These are phyloP conservation scores for Zhuliangozyma blackwelliae DNA, from an alignment of 1,139 yeast species.

Conservation along the genomic window DNA sequence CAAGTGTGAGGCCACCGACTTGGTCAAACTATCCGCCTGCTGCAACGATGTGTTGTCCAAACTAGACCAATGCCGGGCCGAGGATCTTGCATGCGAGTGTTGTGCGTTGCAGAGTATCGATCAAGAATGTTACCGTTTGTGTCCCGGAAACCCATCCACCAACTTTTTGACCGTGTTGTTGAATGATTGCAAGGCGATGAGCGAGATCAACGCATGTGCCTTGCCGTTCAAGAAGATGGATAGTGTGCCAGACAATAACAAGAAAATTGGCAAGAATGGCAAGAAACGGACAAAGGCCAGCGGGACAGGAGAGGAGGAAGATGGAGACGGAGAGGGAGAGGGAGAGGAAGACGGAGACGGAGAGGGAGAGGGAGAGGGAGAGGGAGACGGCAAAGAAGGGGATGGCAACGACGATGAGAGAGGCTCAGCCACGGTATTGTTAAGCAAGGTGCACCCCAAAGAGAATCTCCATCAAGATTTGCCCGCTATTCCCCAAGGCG, in stretches of 20 bases:
- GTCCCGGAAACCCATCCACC: constrained; percentile 47
- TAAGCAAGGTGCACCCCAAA: too few species aligned
- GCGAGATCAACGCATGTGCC: constrained; percentile 48
- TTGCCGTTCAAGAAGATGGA: constrained; percentile 45
- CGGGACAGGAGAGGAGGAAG: too few species aligned
- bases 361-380: background rate
- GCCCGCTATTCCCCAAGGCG: too few species aligned
- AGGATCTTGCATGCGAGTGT: constrained; percentile 53
- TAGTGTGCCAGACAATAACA: constrained; percentile 1
- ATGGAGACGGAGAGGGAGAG: background rate
- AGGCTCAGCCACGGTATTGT: too few species aligned
- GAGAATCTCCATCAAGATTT: too few species aligned
- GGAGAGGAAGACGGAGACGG: background rate
- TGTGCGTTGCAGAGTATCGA: constrained; percentile 49
- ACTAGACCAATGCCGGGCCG: constrained; percentile 47
- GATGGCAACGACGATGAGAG: too few species aligned
- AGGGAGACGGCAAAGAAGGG: too few species aligned
- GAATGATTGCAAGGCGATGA: constrained; percentile 42
- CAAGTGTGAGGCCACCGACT: constrained; percentile 38
- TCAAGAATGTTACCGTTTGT: constrained; percentile 41
- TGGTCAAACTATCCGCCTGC: constrained; percentile 38
- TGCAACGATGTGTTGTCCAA: constrained; percentile 43
- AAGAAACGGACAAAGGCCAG: background rate
- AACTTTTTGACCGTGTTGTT: constrained; percentile 43
- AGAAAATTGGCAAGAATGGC: constrained; percentile 1